These are phyloP conservation scores for Acorus calamus DNA, from an alignment of 106 monocot species.

Conservation along the genomic window DNA sequence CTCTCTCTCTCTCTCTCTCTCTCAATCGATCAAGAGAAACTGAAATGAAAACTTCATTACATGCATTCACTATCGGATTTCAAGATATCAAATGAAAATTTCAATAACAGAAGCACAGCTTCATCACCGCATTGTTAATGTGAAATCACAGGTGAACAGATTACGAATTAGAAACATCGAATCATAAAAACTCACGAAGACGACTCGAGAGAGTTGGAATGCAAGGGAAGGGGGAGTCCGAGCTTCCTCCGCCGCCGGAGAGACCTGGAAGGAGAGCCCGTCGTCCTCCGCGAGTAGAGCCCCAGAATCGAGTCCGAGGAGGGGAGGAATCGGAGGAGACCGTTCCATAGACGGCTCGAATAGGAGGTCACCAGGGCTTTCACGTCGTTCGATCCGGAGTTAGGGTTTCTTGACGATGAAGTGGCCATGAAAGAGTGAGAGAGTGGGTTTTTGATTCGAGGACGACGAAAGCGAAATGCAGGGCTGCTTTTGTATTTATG, in stretches of 20 bases:
- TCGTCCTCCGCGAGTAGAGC: neutral
- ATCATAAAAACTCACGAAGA: conserved; percentile 15
- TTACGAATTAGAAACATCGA: neutral
- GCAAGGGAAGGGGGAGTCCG: conserved; percentile 48
- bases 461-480: no score
- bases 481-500: no score
- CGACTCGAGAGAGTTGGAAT: conserved; percentile 11
- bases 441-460: no score
- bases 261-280: conserved; percentile 8
- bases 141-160: neutral
- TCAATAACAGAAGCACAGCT: no score
- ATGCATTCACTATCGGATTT: no score
- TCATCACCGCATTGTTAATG: neutral
- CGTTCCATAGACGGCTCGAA: conserved; percentile 29
- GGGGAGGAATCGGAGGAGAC: conserved; percentile 27
- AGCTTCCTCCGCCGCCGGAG: conserved; percentile 12
- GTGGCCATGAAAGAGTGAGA: conserved; percentile 11
- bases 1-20: no score
- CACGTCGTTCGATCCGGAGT: conserved; percentile 3
- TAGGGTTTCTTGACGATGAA: conserved; percentile 1
- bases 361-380: conserved; percentile 33
- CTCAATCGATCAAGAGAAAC: no score
- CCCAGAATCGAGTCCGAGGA: conserved; percentile 39
- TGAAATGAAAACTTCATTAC: no score
- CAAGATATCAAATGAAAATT: no score